Conservation (phyloP, 2,329 filamentous ascomycete species). For the Cercospora zeina region DNA sequence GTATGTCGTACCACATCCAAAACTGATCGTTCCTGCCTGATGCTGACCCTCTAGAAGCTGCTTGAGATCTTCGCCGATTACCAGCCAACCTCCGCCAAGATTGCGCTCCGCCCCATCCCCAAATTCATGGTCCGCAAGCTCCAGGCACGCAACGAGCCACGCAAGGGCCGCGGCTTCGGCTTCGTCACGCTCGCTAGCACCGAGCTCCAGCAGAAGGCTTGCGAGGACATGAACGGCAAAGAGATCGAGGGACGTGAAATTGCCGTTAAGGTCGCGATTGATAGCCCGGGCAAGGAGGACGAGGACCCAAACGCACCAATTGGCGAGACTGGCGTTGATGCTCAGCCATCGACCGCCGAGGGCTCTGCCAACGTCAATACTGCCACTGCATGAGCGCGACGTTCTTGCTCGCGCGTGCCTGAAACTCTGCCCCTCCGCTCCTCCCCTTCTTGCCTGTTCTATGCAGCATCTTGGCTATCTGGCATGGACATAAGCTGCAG, state of each 20-base stretch:
- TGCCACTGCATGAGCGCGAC: conserved; percentile 30
- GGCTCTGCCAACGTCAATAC: conserved; percentile 39
- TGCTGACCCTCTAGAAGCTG: conserved; percentile 61
- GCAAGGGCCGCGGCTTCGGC: conserved; percentile 98
- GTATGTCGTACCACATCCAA: conserved; percentile 53
- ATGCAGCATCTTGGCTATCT: conserved; percentile 28
- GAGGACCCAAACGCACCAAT: conserved; percentile 59
- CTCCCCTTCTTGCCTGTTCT: conserved; percentile 21
- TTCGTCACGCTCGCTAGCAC: conserved; percentile 96
- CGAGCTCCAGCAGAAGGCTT: conserved; percentile 96
- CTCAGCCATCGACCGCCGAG: conserved; percentile 41
- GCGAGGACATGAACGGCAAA: conserved; percentile 98
- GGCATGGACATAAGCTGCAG: conserved; percentile 30
- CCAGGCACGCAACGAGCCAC: conserved; percentile 93
- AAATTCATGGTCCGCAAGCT: conserved; percentile 99
- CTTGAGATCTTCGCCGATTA: conserved; percentile 96
- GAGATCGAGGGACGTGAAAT: conserved; percentile 98
- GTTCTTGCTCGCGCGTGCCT: conserved; percentile 3
- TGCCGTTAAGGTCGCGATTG: conserved; percentile 99
- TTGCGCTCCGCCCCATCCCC: conserved; percentile 95
- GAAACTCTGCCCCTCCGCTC: conserved; percentile 21
- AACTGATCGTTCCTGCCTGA: not conserved
- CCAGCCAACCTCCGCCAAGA: conserved; percentile 92
- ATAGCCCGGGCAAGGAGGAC: conserved; percentile 99
- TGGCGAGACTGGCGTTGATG: conserved; percentile 36